Conservation (phyloP, 192 early-diverging fungal genomes). For the Piromyces finnis region DNA sequence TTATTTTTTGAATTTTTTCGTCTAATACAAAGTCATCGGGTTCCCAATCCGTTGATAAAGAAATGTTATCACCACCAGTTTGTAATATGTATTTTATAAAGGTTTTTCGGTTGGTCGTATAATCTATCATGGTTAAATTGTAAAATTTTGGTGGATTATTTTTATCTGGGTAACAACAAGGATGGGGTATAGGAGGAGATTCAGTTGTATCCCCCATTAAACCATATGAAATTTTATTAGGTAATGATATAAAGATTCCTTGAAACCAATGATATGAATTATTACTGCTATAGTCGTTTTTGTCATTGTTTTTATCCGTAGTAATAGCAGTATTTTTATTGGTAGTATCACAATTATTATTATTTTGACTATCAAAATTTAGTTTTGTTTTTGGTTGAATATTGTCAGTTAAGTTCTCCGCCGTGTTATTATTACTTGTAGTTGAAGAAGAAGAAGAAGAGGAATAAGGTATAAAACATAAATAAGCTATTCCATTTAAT, state of each 20-base stretch:
- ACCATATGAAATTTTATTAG: background rate
- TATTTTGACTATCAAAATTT: too few species aligned
- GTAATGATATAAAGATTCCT: background rate
- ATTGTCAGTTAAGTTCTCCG: too few species aligned
- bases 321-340: too few species aligned
- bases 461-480: too few species aligned
- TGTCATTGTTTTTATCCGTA: too few species aligned
- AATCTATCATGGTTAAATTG: background rate
- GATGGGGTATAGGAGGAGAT: background rate
- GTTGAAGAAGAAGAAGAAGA: too few species aligned
- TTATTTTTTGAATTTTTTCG: background rate
- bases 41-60: background rate
- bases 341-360: too few species aligned
- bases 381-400: too few species aligned
- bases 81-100: background rate
- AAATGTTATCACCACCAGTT: background rate
- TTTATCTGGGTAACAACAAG: background rate
- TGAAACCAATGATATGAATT: background rate
- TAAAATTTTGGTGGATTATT: background rate
- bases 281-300: background rate
- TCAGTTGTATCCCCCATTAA: background rate
- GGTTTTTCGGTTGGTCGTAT: background rate
- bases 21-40: background rate
- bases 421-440: too few species aligned
- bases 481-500: too few species aligned